Conservation (phyloP, 495 filamentous ascomycete species). For the Aspergillus diversus region DNA sequence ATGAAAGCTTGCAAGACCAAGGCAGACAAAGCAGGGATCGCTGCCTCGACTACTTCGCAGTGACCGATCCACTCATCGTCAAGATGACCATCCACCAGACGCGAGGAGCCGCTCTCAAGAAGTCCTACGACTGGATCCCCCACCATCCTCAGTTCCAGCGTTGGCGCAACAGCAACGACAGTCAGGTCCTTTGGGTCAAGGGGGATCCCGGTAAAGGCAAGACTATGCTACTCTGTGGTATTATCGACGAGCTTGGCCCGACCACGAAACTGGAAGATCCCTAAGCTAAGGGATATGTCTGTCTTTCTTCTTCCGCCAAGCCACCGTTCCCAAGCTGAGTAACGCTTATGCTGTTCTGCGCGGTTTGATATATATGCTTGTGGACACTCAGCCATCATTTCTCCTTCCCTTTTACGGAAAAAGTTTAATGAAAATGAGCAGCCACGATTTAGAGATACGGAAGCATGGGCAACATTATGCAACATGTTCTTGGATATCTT, state of each 20-base stretch:
- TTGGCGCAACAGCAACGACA: slow-evolving; percentile 9
- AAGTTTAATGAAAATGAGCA: slow-evolving; percentile 30
- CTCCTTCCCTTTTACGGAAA: slow-evolving; percentile 31
- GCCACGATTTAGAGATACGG: slow-evolving; percentile 32
- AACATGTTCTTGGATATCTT: slow-evolving; percentile 37
- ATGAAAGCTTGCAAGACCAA: too few relatives aligned
- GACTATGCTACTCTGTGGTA: slow-evolving; percentile 43
- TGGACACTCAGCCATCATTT: slow-evolving; percentile 33
- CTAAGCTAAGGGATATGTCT: slow-evolving; percentile 9
- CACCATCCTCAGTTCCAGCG: slow-evolving; percentile 32
- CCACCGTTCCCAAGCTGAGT: slow-evolving; percentile 36
- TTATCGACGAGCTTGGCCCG: slow-evolving; percentile 32
- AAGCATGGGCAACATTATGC: slow-evolving; percentile 31
- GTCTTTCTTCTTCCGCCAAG: slow-evolving; percentile 55
- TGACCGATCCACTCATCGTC: too few relatives aligned
- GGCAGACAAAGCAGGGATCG: too few relatives aligned
- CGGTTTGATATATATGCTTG: slow-evolving; percentile 44
- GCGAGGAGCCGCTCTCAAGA: slow-evolving; percentile 43
- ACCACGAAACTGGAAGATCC: too few relatives aligned
- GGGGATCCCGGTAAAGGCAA: slow-evolving; percentile 32
- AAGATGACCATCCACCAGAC: too few relatives aligned
- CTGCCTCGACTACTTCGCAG: too few relatives aligned
- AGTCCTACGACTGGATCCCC: slow-evolving; percentile 47
- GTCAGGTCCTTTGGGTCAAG: slow-evolving; percentile 27
- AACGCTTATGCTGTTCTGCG: slow-evolving; percentile 43